These are phyloP conservation scores for Coemansia sp. DNA, from an alignment of 192 early-diverging fungal species.

Conservation along the genomic window DNA sequence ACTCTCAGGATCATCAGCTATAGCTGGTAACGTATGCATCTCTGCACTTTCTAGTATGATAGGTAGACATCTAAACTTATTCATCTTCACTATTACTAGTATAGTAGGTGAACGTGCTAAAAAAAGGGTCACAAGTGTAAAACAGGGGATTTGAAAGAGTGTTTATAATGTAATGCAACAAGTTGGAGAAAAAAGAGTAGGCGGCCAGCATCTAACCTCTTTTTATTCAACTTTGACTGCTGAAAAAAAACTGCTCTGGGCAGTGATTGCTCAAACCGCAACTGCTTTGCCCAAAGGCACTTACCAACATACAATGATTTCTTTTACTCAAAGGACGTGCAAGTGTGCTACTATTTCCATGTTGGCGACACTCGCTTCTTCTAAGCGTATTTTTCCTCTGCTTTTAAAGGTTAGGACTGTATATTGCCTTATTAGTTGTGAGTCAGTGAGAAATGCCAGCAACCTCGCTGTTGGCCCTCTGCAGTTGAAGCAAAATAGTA, in stretches of 20 bases:
- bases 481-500: too few relatives aligned
- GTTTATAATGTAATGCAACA: neutral
- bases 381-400: too few relatives aligned
- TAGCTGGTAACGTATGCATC: neutral
- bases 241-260: neutral
- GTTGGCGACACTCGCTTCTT: too few relatives aligned
- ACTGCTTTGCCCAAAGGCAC: neutral
- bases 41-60: neutral
- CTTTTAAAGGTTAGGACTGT: too few relatives aligned
- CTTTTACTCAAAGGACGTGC: neutral
- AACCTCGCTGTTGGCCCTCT: neutral
- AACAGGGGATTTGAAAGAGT: neutral
- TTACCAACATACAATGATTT: neutral
- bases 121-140: too few relatives aligned
- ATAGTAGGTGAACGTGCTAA: too few relatives aligned
- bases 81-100: too few relatives aligned
- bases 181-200: neutral
- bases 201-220: neutral
- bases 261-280: neutral
- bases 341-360: neutral
- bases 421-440: neutral
- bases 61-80: neutral
- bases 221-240: neutral
- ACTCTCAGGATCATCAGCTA: neutral
- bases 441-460: neutral